Conservation (phyloP, 208 protist species). For the Leishmania major region DNA sequence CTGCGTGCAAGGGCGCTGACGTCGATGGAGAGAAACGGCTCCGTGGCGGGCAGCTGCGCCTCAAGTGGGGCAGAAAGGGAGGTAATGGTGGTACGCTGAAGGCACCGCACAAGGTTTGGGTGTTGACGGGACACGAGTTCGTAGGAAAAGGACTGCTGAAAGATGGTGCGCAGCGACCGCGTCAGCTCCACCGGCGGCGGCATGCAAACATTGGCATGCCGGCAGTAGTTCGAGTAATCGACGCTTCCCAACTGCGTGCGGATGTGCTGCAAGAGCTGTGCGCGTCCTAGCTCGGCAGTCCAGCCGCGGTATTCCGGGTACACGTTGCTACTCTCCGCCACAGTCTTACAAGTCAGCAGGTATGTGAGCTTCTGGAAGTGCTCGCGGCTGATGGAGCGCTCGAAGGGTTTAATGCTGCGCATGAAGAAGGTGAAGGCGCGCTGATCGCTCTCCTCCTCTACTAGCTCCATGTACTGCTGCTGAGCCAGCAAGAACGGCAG, state of each 20-base stretch:
- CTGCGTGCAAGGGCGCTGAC: conserved; percentile 40
- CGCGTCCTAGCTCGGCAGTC: conserved; percentile 65
- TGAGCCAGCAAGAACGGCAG: conserved; percentile 75
- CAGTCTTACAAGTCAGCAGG: conserved; percentile 79
- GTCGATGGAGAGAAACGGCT: conserved; percentile 61
- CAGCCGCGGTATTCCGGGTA: conserved; percentile 82
- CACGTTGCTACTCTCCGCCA: conserved; percentile 56
- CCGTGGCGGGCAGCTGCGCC: conserved; percentile 57
- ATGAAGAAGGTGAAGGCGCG: conserved; percentile 83
- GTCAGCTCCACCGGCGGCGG: conserved; percentile 20
- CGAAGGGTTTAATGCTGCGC: conserved; percentile 79
- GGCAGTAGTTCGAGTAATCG: conserved; percentile 59
- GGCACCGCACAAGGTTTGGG: conserved; percentile 29
- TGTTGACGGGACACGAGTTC: conserved; percentile 49
- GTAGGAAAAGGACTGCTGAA: conserved; percentile 69
- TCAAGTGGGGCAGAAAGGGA: conserved; percentile 48
- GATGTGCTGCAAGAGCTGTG: conserved; percentile 68
- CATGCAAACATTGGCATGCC: conserved; percentile 48
- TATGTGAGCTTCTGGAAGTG: conserved; percentile 84
- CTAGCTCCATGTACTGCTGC: conserved; percentile 84
- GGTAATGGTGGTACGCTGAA: conserved; percentile 28
- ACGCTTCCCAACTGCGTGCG: conserved; percentile 45
- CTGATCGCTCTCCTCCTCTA: conserved; percentile 81
- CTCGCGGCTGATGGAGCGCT: conserved; percentile 61
- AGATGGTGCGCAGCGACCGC: conserved; percentile 45